phyloP scores from a whole-genome alignment of 768 basidiomycete species.

The Kwoniella bestiolae region DNA sequence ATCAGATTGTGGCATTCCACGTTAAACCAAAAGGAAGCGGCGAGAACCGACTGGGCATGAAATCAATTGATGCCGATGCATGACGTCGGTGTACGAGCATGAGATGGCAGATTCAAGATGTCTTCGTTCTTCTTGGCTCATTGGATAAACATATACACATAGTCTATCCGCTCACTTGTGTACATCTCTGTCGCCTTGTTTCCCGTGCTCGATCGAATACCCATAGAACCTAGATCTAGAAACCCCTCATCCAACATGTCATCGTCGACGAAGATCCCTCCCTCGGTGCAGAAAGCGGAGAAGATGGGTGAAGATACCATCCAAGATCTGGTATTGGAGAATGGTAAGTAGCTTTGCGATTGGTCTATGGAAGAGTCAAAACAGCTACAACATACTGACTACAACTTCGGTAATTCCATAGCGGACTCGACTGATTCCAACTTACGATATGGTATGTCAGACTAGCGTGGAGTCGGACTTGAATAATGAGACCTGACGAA shows the following conservation, averaged over 20 bases:
- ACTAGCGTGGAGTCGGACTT: too few relatives aligned
- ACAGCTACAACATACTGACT: neutral
- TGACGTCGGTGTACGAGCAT: conserved; percentile 1
- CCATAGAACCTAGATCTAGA: conserved; percentile 5
- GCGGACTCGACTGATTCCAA: conserved; percentile 57
- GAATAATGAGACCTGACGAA: too few relatives aligned
- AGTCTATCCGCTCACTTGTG: neutral
- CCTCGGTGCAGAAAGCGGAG: conserved; percentile 24
- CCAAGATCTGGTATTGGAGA: conserved; percentile 46
- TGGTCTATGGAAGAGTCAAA: neutral
- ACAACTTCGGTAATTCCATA: conserved; percentile 6
- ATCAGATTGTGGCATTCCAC: neutral
- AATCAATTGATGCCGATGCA: neutral
- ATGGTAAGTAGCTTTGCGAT: conserved; percentile 27
- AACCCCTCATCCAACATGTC: conserved; percentile 4
- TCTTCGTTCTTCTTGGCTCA: neutral
- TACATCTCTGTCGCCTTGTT: neutral
- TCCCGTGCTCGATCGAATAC: too few relatives aligned
- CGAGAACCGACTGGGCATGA: neutral
- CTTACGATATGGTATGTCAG: conserved; percentile 53
- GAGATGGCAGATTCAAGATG: neutral
- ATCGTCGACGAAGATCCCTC: neutral
- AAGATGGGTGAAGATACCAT: conserved; percentile 39
- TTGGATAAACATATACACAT: neutral
- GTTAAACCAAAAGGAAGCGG: neutral